Base-by-base conservation (phyloP, 2,329 filamentous ascomycete species). In the Pseudocercospora eumusae region DNA sequence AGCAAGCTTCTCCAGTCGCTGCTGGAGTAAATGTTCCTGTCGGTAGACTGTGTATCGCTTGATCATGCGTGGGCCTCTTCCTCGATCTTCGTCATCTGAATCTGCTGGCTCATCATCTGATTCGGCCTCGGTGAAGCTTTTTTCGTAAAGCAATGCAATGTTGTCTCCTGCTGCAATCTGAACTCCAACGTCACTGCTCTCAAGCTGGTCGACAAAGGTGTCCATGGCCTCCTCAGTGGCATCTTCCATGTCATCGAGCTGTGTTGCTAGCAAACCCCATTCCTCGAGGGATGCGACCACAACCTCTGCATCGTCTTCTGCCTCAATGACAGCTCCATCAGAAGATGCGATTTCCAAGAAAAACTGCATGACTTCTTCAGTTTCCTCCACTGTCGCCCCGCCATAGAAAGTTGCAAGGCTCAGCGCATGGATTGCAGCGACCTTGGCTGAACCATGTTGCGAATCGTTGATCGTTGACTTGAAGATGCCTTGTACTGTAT, bases 131-230 rank as follows among this genome's bases (percentile, higher is more conserved):
- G 83, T 84, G 73, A 84, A 86, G 62, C 83, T 85, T 64, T 89
- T 89, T 75, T 96, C 92, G 70, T 91, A 93, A 10, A 96, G 81
- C 9, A 96, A 80, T 0, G 92, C 92, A 62, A 96, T 92, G 74
- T 91, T 91, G 71, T 89, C 85, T 3, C 89, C 91, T 0, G 91
- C 89, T 3, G 88, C 86, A 50, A 91, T 86, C 71, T 95, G 91
- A 0, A 96, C 90, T 8, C 84, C 80, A 0, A 86, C 80, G 62
- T 92, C 87, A 31, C 82, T 82, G 73, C 89, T 92, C 63, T 93
- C 87, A 18, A 96, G 87, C 75, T 96, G 92, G 53, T 96, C 92
- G 45, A 91, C 87, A 69, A 96, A 92, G 1, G 88, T 87, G 57
- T 95, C 89, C 69, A 95, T 84, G 15, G 90, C 88, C 27, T 85